These are phyloP conservation scores for Dryadomyces quercus-mongolicae DNA, from an alignment of 2,329 filamentous ascomycete species.

Conservation along the genomic window DNA sequence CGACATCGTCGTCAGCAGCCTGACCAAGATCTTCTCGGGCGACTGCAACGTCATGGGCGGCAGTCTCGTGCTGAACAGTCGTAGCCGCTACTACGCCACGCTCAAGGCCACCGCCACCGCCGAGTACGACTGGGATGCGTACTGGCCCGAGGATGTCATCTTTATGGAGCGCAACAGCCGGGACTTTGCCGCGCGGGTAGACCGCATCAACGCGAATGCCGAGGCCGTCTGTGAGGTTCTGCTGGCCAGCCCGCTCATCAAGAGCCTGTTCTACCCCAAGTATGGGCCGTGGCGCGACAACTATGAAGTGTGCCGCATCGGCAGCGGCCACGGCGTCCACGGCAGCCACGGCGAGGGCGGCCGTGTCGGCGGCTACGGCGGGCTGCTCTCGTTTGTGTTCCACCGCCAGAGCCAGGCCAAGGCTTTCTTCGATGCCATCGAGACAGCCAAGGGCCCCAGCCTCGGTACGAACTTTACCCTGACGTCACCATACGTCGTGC, in stretches of 20 bases:
- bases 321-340: constrained; percentile 32
- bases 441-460: constrained; percentile 88
- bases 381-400: constrained; percentile 77
- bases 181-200: constrained; percentile 74
- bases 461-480: constrained; percentile 95
- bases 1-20: constrained; percentile 84
- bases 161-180: constrained; percentile 95
- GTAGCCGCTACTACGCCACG: constrained; percentile 53
- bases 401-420: constrained; percentile 56
- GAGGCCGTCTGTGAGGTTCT: constrained; percentile 71
- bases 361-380: constrained; percentile 74
- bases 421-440: constrained; percentile 72
- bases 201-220: constrained; percentile 74
- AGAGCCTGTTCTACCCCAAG: constrained; percentile 79
- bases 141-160: constrained; percentile 88
- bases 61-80: constrained; percentile 51
- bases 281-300: constrained; percentile 42
- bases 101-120: constrained; percentile 54
- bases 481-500: constrained; percentile 76
- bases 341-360: constrained; percentile 65
- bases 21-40: constrained; percentile 95
- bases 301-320: constrained; percentile 62
- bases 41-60: constrained; percentile 99
- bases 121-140: constrained; percentile 68
- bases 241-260: constrained; percentile 48